Conservation (phyloP, 371 early-diverging fungal genomes). For the Lichtheimia corymbifera region DNA sequence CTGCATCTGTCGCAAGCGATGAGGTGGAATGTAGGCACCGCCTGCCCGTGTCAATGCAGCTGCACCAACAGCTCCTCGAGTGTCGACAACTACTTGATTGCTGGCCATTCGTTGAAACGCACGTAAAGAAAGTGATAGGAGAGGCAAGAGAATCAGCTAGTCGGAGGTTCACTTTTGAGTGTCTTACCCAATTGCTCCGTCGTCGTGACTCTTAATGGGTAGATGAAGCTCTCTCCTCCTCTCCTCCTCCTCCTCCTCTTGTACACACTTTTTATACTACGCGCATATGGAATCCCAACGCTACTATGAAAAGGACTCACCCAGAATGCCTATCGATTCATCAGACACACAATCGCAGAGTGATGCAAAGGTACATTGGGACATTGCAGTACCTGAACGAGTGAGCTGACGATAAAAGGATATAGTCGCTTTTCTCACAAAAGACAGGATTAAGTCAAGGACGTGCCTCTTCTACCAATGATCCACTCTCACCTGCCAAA, state of each 20-base stretch:
- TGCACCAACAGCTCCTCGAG: constrained; percentile 29
- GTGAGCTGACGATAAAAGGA: no score
- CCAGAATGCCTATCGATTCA: no score
- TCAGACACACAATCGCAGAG: no score
- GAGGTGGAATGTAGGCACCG: constrained; percentile 94
- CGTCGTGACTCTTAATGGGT: not conserved
- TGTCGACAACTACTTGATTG: constrained; percentile 5
- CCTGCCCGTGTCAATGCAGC: constrained; percentile 51
- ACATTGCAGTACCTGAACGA: no score
- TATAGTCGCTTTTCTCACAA: not conserved
- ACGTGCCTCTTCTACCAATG: not conserved
- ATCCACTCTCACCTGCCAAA: not conserved
- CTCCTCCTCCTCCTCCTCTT: not conserved
- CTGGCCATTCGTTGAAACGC: not conserved
- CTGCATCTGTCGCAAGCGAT: constrained; percentile 83
- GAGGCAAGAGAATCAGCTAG: not conserved
- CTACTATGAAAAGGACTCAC: no score
- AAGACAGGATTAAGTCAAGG: not conserved
- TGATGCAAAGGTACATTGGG: no score
- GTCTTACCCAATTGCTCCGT: not conserved
- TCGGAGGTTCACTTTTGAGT: not conserved
- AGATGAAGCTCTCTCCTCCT: not conserved
- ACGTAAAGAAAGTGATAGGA: not conserved
- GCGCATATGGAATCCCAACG: no score
- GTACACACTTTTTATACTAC: no score